Conservation (phyloP, 805 yeast genomes). For the Tanozyma kutaoensis region DNA sequence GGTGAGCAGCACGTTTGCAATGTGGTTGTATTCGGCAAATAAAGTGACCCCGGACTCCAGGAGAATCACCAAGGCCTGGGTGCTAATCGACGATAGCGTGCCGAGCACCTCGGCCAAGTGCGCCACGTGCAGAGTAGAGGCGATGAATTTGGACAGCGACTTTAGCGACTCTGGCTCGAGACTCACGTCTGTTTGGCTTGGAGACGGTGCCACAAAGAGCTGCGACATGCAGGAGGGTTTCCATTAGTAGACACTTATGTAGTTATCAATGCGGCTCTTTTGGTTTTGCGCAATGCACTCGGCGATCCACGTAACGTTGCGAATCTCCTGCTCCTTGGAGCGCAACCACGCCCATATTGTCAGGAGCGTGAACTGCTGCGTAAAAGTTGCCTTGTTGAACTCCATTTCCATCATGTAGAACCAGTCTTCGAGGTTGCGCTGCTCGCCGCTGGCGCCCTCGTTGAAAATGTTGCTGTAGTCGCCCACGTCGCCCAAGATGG, state of each 20-base stretch:
- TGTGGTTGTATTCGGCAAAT: conserved; percentile 23
- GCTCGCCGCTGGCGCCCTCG: conserved; percentile 13
- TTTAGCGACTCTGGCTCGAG: too few relatives aligned
- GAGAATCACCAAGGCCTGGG: conserved; percentile 22
- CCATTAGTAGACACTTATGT: conserved; percentile 76
- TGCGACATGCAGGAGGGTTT: too few relatives aligned
- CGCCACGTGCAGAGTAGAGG: conserved; percentile 21
- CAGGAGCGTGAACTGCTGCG: conserved; percentile 87
- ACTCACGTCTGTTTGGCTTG: too few relatives aligned
- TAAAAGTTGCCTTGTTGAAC: conserved; percentile 81
- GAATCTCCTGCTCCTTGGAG: conserved; percentile 90
- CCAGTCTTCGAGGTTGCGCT: conserved; percentile 82
- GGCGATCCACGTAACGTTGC: conserved; percentile 98
- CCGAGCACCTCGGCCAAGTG: conserved; percentile 25
- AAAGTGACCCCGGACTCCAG: conserved; percentile 18
- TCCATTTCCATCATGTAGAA: conserved; percentile 89
- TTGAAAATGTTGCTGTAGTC: conserved; percentile 49
- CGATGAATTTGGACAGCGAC: too few relatives aligned
- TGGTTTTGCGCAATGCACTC: conserved; percentile 99
- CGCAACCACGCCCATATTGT: conserved; percentile 96
- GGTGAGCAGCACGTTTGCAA: conserved; percentile 17
- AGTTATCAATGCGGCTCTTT: conserved; percentile 83
- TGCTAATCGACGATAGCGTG: conserved; percentile 15
- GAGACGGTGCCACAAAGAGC: too few relatives aligned
- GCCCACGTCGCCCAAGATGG: conserved; percentile 47